These are phyloP conservation scores for Astragalus glycyphyllos DNA, from an alignment of 306 rosid species.

Conservation along the genomic window DNA sequence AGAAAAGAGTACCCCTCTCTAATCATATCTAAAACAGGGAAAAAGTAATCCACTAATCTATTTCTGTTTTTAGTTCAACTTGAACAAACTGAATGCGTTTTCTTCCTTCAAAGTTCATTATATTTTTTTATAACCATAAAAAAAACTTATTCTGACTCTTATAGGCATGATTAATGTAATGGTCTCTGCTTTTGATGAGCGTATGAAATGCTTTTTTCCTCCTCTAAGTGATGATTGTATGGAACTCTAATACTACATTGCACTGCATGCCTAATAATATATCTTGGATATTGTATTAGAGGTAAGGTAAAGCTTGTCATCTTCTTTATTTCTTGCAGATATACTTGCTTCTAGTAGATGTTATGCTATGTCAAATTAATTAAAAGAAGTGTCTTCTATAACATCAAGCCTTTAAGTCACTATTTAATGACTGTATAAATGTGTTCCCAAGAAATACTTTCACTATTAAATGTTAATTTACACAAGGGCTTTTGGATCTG, in stretches of 20 bases:
- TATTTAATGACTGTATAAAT: neutral
- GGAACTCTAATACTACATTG: conserved; percentile 2
- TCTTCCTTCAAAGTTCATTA: neutral
- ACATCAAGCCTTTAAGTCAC: conserved; percentile 19
- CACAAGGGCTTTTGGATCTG: too few relatives aligned
- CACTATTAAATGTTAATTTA: neutral
- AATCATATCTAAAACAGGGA: too few relatives aligned
- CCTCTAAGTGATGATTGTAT: conserved; percentile 5
- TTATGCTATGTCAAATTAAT: conserved; percentile 6
- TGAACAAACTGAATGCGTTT: neutral
- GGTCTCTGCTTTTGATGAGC: conserved; percentile 10
- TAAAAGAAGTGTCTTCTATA: neutral
- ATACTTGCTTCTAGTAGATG: neutral
- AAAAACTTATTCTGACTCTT: neutral
- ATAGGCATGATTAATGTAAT: neutral
- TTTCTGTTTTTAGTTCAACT: neutral
- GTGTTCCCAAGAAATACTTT: conserved; percentile 1
- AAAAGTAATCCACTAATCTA: neutral
- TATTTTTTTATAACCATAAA: neutral
- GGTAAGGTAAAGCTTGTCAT: conserved; percentile 3
- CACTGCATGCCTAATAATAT: neutral
- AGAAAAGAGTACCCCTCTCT: too few relatives aligned
- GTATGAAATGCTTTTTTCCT: neutral
- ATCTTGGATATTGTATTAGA: conserved; percentile 13
- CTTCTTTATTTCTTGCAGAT: neutral